These are phyloP conservation scores for Guadua angustifolia DNA, from an alignment of 176 grass and related monocot species.

Conservation along the genomic window DNA sequence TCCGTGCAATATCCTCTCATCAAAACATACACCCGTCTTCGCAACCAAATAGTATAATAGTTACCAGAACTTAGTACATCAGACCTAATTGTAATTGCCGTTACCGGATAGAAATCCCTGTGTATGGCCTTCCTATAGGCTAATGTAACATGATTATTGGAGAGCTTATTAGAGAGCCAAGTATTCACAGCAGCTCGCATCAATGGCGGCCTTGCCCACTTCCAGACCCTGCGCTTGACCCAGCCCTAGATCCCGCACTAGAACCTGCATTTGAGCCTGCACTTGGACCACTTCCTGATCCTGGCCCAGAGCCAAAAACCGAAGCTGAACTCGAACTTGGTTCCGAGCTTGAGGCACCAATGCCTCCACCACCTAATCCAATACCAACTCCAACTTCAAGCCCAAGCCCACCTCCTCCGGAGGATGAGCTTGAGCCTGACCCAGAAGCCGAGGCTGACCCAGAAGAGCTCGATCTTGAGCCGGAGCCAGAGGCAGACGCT, in stretches of 20 bases:
- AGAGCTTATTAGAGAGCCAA: neutral
- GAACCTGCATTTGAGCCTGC: neutral
- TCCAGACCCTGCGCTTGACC: neutral
- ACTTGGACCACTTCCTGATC: neutral
- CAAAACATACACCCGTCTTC: neutral
- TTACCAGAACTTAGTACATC: neutral
- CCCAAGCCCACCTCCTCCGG: neutral
- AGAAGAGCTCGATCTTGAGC: neutral
- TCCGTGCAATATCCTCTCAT: neutral
- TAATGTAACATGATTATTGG: neutral
- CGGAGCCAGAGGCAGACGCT: neutral
- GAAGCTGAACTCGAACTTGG: neutral
- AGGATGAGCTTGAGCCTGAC: neutral
- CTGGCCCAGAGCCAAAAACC: neutral
- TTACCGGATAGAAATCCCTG: neutral
- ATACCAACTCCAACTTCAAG: slow-evolving; percentile 17
- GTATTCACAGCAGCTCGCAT: neutral
- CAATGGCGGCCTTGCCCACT: slow-evolving; percentile 12
- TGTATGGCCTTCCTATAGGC: neutral
- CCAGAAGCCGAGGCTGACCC: slow-evolving; percentile 38
- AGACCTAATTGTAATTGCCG: neutral
- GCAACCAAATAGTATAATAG: neutral
- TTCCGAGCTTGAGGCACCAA: slow-evolving; percentile 11
- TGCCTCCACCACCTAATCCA: slow-evolving; percentile 14
- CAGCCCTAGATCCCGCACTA: neutral